phyloP scores from a whole-genome alignment of 345 rosid genomes.

The Ricinus communis region DNA sequence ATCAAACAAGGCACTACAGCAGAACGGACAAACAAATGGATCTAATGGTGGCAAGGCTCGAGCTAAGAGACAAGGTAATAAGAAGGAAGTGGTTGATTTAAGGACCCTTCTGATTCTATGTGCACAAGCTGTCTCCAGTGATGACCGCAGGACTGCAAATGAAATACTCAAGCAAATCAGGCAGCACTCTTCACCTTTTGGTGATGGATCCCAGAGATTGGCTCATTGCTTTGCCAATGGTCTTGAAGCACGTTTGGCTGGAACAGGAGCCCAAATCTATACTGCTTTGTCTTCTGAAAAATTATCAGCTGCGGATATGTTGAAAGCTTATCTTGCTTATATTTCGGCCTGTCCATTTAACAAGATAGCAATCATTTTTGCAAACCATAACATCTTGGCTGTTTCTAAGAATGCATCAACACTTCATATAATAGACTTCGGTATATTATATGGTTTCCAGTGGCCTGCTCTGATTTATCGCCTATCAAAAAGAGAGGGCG shows the following conservation, averaged over 20 bases:
- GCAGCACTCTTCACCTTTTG: slow-evolving; percentile 81
- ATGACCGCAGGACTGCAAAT: slow-evolving; percentile 58
- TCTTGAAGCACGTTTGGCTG: slow-evolving; percentile 75
- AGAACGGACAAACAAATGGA: slow-evolving; percentile 45
- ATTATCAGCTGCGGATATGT: slow-evolving; percentile 24
- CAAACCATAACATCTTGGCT: slow-evolving; percentile 22
- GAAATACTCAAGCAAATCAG: slow-evolving; percentile 76
- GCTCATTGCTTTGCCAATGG: slow-evolving; percentile 81
- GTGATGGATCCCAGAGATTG: slow-evolving; percentile 89
- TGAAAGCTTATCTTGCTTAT: slow-evolving; percentile 34
- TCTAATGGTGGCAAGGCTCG: slow-evolving; percentile 45
- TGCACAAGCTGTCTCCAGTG: slow-evolving; percentile 85
- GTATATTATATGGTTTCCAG: slow-evolving; percentile 35
- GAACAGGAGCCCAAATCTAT: slow-evolving; percentile 27
- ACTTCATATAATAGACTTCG: slow-evolving; percentile 34
- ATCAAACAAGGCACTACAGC: slow-evolving; percentile 23
- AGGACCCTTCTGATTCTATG: slow-evolving; percentile 71
- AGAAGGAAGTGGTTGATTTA: slow-evolving; percentile 77
- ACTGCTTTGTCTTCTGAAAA: slow-evolving; percentile 18
- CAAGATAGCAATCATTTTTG: slow-evolving; percentile 26
- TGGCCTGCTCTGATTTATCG: slow-evolving; percentile 38
- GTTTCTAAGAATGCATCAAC: slow-evolving; percentile 22
- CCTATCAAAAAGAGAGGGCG: slow-evolving; percentile 25
- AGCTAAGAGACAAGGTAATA: slow-evolving; percentile 49
- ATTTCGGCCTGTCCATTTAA: slow-evolving; percentile 31